A percentile compares a stretch with the other conserved stretches of the same genome.
Conservation (phyloP, 225 moss, liverwort and hornwort genomes). For the Bryum argenteum region DNA sequence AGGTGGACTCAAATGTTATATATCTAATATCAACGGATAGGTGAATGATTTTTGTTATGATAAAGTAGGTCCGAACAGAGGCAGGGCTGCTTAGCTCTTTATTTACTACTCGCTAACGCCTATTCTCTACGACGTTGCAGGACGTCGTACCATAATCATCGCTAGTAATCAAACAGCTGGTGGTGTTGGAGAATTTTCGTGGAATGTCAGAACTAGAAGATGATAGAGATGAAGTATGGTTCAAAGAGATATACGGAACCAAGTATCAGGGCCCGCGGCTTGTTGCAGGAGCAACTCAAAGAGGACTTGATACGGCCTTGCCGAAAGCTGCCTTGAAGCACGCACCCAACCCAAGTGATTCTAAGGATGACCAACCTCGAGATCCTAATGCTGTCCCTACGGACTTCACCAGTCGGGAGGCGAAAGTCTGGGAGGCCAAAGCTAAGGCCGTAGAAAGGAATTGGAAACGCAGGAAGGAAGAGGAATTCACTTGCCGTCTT, state of each 20-base stretch:
- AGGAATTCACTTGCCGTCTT: conserved; percentile 99
- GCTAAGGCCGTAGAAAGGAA: conserved; percentile 99
- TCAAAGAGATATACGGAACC: conserved; percentile 99
- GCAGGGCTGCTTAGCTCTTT: too few species aligned
- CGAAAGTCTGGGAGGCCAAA: conserved; percentile 99
- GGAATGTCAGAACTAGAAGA: conserved; percentile 95
- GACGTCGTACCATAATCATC: not conserved
- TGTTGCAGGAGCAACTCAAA: conserved; percentile 61
- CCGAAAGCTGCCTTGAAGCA: conserved; percentile 46
- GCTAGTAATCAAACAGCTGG: conserved; percentile 13
- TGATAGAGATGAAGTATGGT: conserved; percentile 99
- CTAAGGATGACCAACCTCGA: conserved; percentile 92
- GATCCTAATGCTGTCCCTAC: conserved; percentile 99
- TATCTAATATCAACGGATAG: too few species aligned
- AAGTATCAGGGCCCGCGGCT: conserved; percentile 90
- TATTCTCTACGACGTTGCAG: conserved; percentile 28
- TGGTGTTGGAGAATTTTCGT: conserved; percentile 14
- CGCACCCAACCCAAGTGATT: conserved; percentile 70
- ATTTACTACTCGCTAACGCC: not conserved
- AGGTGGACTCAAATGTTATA: too few species aligned
- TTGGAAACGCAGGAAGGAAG: conserved; percentile 99
- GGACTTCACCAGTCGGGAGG: conserved; percentile 99
- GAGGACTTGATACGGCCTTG: conserved; percentile 55
- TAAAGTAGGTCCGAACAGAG: too few species aligned
- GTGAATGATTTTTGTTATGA: too few species aligned